phyloP scores from a whole-genome alignment of 257 asterid genomes.

The Gentiana macrophylla region DNA sequence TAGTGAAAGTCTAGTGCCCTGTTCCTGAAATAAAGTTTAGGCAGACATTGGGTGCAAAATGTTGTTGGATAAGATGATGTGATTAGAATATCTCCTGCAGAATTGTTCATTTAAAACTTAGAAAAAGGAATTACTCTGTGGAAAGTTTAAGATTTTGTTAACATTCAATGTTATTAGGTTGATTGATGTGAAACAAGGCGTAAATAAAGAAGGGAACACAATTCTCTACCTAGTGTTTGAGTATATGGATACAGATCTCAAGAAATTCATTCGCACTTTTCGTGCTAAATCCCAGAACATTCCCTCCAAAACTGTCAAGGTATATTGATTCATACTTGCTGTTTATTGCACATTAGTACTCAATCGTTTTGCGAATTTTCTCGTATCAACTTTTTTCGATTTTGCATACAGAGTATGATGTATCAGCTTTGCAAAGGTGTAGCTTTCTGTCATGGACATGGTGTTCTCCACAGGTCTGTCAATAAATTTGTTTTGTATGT shows the following conservation, averaged over 20 bases:
- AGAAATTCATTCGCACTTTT: slow-evolving; percentile 73
- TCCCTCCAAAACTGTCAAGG: slow-evolving; percentile 52
- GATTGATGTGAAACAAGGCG: slow-evolving; percentile 88
- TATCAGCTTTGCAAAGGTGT: slow-evolving; percentile 95
- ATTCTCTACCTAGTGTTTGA: slow-evolving; percentile 86
- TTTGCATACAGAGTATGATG: slow-evolving; percentile 55
- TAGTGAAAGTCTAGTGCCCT: too few relatives aligned
- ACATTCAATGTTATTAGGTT: slow-evolving; percentile 23
- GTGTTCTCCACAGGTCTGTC: slow-evolving; percentile 74
- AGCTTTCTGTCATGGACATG: slow-evolving; percentile 96
- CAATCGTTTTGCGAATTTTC: not conserved
- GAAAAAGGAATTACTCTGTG: too few relatives aligned
- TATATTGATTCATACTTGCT: slow-evolving; percentile 2
- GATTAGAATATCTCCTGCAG: too few relatives aligned
- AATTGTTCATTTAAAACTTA: too few relatives aligned
- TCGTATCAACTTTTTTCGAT: not conserved
- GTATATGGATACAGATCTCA: slow-evolving; percentile 89
- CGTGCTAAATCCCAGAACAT: slow-evolving; percentile 40
- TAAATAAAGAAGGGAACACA: slow-evolving; percentile 83
- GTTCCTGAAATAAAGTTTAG: not conserved
- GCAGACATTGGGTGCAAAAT: too few relatives aligned
- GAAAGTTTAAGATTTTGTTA: too few relatives aligned
- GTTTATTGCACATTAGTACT: not conserved
- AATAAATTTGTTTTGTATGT: not conserved
- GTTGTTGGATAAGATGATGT: too few relatives aligned